Base-by-base conservation (phyloP, 495 filamentous ascomycete genomes). In the Penicillium bovifimosum region DNA sequence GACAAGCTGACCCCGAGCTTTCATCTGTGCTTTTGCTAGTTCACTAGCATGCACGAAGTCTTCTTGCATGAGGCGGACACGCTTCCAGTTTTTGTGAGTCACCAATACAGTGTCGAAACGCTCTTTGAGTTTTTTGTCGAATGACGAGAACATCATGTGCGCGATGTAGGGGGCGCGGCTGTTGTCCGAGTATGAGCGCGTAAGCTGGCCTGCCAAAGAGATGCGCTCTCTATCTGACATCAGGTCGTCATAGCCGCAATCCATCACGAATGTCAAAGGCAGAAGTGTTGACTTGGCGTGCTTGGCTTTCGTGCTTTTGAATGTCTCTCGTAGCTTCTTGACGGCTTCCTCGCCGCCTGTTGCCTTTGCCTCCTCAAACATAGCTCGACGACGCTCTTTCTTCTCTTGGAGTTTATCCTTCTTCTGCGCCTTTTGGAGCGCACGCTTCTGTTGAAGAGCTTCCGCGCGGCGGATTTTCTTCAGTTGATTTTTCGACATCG, bases 161-260 rank as follows among this genome's bases (percentile, higher is more conserved):
- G 82, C 72, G 29, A 82, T 81, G 60, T 77, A 89, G 8, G 62
- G 65, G 8, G 86, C 75, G 41, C 77, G 80, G 36, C 76, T 80
- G 64, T 96, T 96, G 58, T 95, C 86, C 4, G 91, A 90, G 72
- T 99, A 97, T 56, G 79, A 83, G 17, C 95, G 76, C 2, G 89
- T 93, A 48, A 99, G 68, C 68, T 99, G 93, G 24, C 79, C 78
- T 2, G 78, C 81, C 9, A 98, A 77, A 3, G 90, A 96, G 7
- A 87, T 83, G 14, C 88, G 74, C 63, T 99, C 95, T 47, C 85
- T 82, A 0, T 87, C 82, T 26, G 71, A 74, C 93, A 99, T 99
- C 60, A 92, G 74, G 9, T 87, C 79, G 56, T 99, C 90, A 56
- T 92, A 99, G 54, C 87, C 83, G 66, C 95, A 97, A 66, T 99